Conservation (phyloP, 495 filamentous ascomycete species). For the Haplographium delicatum region DNA sequence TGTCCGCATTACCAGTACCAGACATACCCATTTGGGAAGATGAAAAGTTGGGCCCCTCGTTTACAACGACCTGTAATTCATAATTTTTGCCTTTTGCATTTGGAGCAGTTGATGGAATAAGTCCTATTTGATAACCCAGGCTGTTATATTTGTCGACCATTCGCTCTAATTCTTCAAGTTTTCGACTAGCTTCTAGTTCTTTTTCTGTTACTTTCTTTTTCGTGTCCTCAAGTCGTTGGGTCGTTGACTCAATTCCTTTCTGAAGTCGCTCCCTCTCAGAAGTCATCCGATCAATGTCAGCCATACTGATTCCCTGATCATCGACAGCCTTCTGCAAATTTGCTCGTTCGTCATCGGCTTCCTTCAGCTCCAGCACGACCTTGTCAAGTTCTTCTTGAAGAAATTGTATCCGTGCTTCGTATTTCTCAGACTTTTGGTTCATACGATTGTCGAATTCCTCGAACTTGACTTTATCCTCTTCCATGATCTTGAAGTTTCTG, state of each 20-base stretch:
- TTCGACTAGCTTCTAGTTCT: slow-evolving; percentile 72
- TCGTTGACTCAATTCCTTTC: slow-evolving; percentile 71
- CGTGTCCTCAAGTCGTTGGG: slow-evolving; percentile 69
- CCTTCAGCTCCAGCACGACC: slow-evolving; percentile 66
- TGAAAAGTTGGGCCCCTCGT: slow-evolving; percentile 68
- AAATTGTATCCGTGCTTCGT: slow-evolving; percentile 67
- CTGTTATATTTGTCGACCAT: slow-evolving; percentile 87
- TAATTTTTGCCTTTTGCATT: slow-evolving; percentile 82
- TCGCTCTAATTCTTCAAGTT: slow-evolving; percentile 84
- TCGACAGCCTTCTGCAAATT: slow-evolving; percentile 80
- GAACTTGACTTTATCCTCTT: slow-evolving; percentile 88
- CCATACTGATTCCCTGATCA: slow-evolving; percentile 85
- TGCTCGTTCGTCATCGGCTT: slow-evolving; percentile 74
- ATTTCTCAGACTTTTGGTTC: slow-evolving; percentile 74
- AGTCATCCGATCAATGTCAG: slow-evolving; percentile 98
- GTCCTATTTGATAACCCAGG: slow-evolving; percentile 83
- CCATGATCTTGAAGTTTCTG: slow-evolving; percentile 77
- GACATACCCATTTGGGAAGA: slow-evolving; percentile 63
- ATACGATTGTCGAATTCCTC: slow-evolving; percentile 83
- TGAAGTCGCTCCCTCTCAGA: slow-evolving; percentile 87
- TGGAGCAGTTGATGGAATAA: slow-evolving; percentile 75
- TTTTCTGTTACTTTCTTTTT: slow-evolving; percentile 77
- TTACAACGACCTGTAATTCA: slow-evolving; percentile 69
- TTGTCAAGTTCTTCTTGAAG: slow-evolving; percentile 76
- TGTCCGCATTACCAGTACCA: slow-evolving; percentile 32